Percentiles rank a stretch among this genome's conserved stretches.
Evolutionary conservation across 495 filamentous ascomycete genomes (phyloP).

Genomic region (Trypethelium eluteriae): DNA sequence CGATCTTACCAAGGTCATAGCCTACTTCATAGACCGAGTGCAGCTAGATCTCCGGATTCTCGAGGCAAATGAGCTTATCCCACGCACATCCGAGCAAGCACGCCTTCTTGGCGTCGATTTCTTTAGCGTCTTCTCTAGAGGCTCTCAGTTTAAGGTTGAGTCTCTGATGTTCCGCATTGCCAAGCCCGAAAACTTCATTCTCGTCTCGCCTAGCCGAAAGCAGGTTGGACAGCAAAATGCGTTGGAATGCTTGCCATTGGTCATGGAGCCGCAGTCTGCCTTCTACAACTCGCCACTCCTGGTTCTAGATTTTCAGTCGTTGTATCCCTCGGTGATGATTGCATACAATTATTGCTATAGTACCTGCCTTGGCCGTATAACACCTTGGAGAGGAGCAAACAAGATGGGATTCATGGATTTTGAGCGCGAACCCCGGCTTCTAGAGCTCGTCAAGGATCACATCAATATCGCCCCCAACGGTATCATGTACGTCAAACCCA

Average conservation of each 20-base stretch:
- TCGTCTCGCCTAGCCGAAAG: slow-evolving; percentile 80
- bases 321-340: slow-evolving; percentile 98
- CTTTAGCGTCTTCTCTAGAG: slow-evolving; percentile 85
- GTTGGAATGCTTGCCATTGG: slow-evolving; percentile 85
- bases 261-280: slow-evolving; percentile 94
- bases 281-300: slow-evolving; percentile 87
- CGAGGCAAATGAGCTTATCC: slow-evolving; percentile 79
- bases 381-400: slow-evolving; percentile 77
- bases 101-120: slow-evolving; percentile 91
- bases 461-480: slow-evolving; percentile 95
- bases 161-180: slow-evolving; percentile 98
- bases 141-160: slow-evolving; percentile 97
- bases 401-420: slow-evolving; percentile 94
- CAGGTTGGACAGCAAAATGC: slow-evolving; percentile 94
- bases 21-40: slow-evolving; percentile 70
- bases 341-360: slow-evolving; percentile 99
- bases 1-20: slow-evolving; percentile 65
- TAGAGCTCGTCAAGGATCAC: slow-evolving; percentile 73
- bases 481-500: slow-evolving; percentile 84
- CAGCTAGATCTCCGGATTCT: slow-evolving; percentile 84
- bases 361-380: slow-evolving; percentile 81
- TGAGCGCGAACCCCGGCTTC: slow-evolving; percentile 60
- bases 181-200: slow-evolving; percentile 88
- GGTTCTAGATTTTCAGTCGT: slow-evolving; percentile 90
- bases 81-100: slow-evolving; percentile 89